These are phyloP conservation scores for Discostella stelligera DNA, from an alignment of 352 stramenopile species.

Conservation along the genomic window DNA sequence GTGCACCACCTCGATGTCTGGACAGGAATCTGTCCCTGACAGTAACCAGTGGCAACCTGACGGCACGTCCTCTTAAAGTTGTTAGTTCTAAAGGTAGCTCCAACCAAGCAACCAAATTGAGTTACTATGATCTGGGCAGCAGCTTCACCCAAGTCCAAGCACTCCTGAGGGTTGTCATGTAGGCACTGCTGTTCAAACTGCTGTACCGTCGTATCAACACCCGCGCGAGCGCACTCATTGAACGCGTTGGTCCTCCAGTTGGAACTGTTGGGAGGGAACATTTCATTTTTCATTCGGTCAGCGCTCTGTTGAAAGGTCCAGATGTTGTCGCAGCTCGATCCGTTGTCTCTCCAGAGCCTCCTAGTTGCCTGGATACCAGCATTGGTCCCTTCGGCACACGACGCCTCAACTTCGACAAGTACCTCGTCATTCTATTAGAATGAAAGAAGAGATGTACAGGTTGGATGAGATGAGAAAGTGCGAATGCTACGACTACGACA, in stretches of 20 bases:
- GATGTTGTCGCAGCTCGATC: conserved; percentile 6
- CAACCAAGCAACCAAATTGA: neutral
- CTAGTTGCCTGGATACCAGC: neutral
- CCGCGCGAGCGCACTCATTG: conserved; percentile 19
- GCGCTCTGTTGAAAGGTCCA: conserved; percentile 1
- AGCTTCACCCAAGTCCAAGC: conserved; percentile 9
- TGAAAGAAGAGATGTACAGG: neutral
- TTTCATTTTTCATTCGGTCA: neutral
- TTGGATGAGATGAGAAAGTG: neutral
- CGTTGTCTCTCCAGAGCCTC: conserved; percentile 2
- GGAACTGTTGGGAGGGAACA: conserved; percentile 3
- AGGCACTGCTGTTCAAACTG: conserved; percentile 15
- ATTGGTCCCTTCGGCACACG: neutral
- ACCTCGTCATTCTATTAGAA: neutral
- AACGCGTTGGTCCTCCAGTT: conserved; percentile 17
- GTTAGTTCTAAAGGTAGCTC: neutral
- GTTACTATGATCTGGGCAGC: conserved; percentile 13
- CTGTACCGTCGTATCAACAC: neutral
- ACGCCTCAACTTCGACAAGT: neutral
- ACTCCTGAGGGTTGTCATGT: conserved; percentile 8
- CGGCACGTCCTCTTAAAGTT: conserved; percentile 18
- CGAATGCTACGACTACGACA: neutral
- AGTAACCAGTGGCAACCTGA: neutral
- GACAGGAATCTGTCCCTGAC: neutral
- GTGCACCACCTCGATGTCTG: neutral